A percentile compares a stretch with the other conserved stretches of the same genome.
Conservation (phyloP, 805 yeast species). For the Pichia insulana region DNA sequence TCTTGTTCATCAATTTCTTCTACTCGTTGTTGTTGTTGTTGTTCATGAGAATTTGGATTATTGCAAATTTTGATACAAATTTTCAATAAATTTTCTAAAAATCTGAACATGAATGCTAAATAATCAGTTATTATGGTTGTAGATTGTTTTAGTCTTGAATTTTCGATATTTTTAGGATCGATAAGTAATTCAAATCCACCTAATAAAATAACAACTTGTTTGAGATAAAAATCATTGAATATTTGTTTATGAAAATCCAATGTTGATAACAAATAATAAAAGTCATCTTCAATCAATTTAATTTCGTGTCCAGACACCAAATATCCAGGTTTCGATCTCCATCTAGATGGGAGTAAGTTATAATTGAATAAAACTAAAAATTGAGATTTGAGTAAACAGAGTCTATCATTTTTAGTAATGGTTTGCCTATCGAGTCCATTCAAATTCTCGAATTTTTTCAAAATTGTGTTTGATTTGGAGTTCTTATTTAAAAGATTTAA, state of each 20-base stretch:
- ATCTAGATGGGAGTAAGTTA: constrained; percentile 34
- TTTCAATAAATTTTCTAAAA: constrained; percentile 27
- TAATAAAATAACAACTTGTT: constrained; percentile 30
- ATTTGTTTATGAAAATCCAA: constrained; percentile 28
- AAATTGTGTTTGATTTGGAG: constrained; percentile 24
- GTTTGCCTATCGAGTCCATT: constrained; percentile 19
- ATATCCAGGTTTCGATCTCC: constrained; percentile 26
- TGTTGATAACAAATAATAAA: constrained; percentile 21
- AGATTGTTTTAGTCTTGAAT: constrained; percentile 20
- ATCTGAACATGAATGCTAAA: constrained; percentile 35
- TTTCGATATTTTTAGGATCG: constrained; percentile 17
- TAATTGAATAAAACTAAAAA: constrained; percentile 28
- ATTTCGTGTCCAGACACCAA: constrained; percentile 26
- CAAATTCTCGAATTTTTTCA: constrained; percentile 22
- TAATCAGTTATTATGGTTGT: constrained; percentile 22
- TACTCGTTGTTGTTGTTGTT: no score
- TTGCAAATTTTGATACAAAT: constrained; percentile 21
- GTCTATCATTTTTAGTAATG: constrained; percentile 28
- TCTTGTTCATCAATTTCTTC: background rate
- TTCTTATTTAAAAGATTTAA: constrained; percentile 29
- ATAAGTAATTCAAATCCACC: constrained; percentile 31
- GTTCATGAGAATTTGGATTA: constrained; percentile 11
- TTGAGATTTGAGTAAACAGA: constrained; percentile 25
- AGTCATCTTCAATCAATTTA: constrained; percentile 25
- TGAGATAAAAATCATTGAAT: constrained; percentile 28